A percentile compares a stretch with the other conserved stretches of the same genome.
phyloP scores from a whole-genome alignment of 805 yeast species.

The Millerozyma miso region DNA sequence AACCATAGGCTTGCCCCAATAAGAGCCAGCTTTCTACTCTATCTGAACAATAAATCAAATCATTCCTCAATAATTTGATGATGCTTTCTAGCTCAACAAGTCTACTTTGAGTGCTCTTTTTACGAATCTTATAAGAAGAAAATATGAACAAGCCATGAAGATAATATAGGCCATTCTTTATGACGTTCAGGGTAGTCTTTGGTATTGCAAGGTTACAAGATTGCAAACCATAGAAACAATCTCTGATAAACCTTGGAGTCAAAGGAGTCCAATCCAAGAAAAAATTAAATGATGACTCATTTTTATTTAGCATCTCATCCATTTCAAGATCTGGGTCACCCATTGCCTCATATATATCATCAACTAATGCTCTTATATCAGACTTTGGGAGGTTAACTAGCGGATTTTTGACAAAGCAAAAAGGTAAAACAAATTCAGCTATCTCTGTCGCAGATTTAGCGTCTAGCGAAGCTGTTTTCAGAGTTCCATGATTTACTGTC shows the following conservation, averaged over 20 bases:
- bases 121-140: constrained; percentile 65
- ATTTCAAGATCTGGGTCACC: constrained; percentile 57
- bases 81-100: constrained; percentile 78
- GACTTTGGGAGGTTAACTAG: constrained; percentile 56
- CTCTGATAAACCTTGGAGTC: constrained; percentile 41
- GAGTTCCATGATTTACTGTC: constrained; percentile 62
- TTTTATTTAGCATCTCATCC: constrained; percentile 41
- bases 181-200: constrained; percentile 19
- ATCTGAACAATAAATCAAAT: constrained; percentile 59
- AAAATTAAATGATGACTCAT: constrained; percentile 40
- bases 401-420: constrained; percentile 57
- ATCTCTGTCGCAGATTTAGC: constrained; percentile 29
- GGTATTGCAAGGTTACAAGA: constrained; percentile 24
- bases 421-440: constrained; percentile 48
- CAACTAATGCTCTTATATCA: constrained; percentile 71
- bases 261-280: constrained; percentile 45
- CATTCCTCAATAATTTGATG: constrained; percentile 58
- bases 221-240: constrained; percentile 50
- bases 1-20: constrained; percentile 74
- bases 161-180: constrained; percentile 59
- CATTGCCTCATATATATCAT: constrained; percentile 62
- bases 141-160: constrained; percentile 65
- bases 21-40: constrained; percentile 85
- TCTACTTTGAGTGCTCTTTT: constrained; percentile 74
- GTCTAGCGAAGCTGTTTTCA: constrained; percentile 24